Percentiles rank a stretch among this genome's conserved stretches.
phyloP scores from a whole-genome alignment of 2,329 filamentous ascomycete species.

The Colletotrichum sp. region DNA sequence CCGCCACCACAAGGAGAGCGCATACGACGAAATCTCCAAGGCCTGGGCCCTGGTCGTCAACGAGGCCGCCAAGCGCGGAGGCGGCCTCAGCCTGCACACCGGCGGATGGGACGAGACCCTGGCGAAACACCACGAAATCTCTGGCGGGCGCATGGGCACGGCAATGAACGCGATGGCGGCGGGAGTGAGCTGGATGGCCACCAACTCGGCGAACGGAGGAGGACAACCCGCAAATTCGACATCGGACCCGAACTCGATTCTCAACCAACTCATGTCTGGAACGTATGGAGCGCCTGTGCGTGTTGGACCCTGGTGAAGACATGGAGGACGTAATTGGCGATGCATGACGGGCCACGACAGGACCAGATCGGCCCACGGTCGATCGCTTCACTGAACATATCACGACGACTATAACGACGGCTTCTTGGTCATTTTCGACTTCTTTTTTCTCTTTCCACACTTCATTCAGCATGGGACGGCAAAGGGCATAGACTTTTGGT shows the following conservation, averaged over 20 bases:
- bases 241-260: conserved; percentile 60
- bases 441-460: neutral
- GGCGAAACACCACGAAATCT: conserved; percentile 85
- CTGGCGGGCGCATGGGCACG: conserved; percentile 79
- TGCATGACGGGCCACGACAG: neutral
- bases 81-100: conserved; percentile 87
- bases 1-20: conserved; percentile 91
- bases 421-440: neutral
- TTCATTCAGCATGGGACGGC: conserved; percentile 21
- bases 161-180: conserved; percentile 80
- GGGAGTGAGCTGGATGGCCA: conserved; percentile 77
- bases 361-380: neutral
- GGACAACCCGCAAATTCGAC: conserved; percentile 22
- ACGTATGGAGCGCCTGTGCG: conserved; percentile 64
- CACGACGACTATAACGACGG: conserved; percentile 23
- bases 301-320: conserved; percentile 64
- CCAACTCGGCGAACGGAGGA: conserved; percentile 27
- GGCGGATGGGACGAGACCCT: conserved; percentile 93
- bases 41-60: conserved; percentile 92
- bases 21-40: conserved; percentile 93
- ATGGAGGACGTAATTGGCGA: neutral
- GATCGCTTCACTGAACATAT: conserved; percentile 17
- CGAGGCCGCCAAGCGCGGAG: conserved; percentile 89
- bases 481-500: conserved; percentile 26
- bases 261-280: conserved; percentile 67